Evolutionary conservation across 192 early-diverging fungal species (phyloP), one percentile per base, ranked within the genome.

Genomic region (Coemansia sp.): DNA sequence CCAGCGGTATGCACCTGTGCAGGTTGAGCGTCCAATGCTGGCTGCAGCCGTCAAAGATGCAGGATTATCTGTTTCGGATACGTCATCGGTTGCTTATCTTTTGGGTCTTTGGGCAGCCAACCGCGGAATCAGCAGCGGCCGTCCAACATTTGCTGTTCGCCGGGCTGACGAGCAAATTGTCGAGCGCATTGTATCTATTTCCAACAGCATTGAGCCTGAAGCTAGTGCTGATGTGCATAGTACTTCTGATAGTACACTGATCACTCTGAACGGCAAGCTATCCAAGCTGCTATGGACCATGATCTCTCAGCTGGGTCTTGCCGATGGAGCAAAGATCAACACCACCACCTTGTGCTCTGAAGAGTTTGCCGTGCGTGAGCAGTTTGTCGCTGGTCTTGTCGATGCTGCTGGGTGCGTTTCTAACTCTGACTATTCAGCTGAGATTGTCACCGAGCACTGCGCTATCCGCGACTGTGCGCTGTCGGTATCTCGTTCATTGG

Each of bases 321-420:
- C 13, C 14, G 15, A 11, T 6, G 50, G 36, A 18, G 14, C 26
- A 6, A 33, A 19, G 42, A 18, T 40, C 12, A 37, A 50, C 9
- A 12, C 31, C 0, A 16, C 23, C 28, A 38, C 30, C 5, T 28
- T 67, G 28, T 38, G 21, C 31, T 39, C 40, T 13, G 64, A 67
- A 14, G 9, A 50, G n/a, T 36, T 59, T 38, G 53, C 28, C 23
- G 49, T 65, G 3, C 72, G 72, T 31, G 72, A 75, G 67, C 53
- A 59, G 18, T 65, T 75, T 13, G 39, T 75, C 44, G 72, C 72
- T 1, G 72, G 72, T 0, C 49, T 75, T 18, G 28, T 69, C 19
- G 72, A 75, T 16, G 53, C 71, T 14, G 35, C 43, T 16, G 65
- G 71, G 10, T 35, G 33, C 10, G 33, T 35, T 35, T 35, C 33